Percentiles rank a stretch among this genome's conserved stretches.
Evolutionary conservation across 768 basidiomycete species (phyloP).

Genomic region (Lactarius akahatsu): DNA sequence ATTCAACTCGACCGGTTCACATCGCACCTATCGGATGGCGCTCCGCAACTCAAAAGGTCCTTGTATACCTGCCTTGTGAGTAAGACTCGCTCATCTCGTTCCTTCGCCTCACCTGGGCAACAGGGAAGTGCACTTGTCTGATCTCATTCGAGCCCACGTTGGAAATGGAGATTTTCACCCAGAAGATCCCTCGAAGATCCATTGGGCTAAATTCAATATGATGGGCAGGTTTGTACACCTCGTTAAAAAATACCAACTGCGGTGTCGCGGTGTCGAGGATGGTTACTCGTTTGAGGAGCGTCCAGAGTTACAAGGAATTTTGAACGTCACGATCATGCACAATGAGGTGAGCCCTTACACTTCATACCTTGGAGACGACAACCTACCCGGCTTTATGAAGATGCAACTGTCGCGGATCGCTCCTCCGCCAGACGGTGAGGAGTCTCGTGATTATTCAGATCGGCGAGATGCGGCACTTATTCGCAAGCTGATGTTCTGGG

Average conservation of each 20-base stretch:
- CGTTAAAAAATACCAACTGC: conserved; percentile 74
- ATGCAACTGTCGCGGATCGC: conserved; percentile 67
- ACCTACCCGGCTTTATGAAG: conserved; percentile 38
- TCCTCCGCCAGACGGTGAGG: conserved; percentile 45
- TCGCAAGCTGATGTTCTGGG: conserved; percentile 36
- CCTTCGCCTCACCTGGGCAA: conserved; percentile 16
- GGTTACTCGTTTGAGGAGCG: conserved; percentile 61
- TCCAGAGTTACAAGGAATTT: conserved; percentile 50
- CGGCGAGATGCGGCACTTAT: conserved; percentile 34
- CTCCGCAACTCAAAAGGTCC: conserved; percentile 81
- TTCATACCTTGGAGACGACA: not conserved
- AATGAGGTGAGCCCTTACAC: conserved; percentile 50
- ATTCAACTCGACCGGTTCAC: conserved; percentile 75
- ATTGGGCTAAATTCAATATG: conserved; percentile 96
- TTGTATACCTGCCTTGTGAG: conserved; percentile 81
- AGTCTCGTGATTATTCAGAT: conserved; percentile 33
- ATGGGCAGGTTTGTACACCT: conserved; percentile 83
- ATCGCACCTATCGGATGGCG: conserved; percentile 89
- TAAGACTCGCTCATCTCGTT: conserved; percentile 19
- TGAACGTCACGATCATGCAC: conserved; percentile 65
- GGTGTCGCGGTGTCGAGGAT: conserved; percentile 56
- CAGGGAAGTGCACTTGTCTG: conserved; percentile 90
- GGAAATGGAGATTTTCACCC: conserved; percentile 73
- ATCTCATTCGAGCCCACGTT: conserved; percentile 84
- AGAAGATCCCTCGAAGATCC: conserved; percentile 67